phyloP scores from a whole-genome alignment of 208 protist species.

The Angomonas desouzai region DNA sequence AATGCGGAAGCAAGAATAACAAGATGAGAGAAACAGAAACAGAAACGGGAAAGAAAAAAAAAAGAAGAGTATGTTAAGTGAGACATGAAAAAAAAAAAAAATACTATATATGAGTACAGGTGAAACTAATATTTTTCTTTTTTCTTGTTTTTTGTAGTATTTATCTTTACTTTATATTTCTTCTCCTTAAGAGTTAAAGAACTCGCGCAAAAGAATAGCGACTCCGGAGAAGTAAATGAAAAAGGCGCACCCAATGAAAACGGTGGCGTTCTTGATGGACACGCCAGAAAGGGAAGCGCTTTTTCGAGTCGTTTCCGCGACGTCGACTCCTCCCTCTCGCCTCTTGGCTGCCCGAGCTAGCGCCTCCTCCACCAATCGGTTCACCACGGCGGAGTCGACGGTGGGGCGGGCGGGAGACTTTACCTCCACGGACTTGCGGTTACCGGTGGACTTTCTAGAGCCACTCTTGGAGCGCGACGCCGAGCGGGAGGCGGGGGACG shows the following conservation, averaged over 20 bases:
- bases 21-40: conserved; percentile 9
- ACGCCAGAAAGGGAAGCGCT: background rate
- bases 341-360: conserved; percentile 38
- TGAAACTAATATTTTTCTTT: too few relatives aligned
- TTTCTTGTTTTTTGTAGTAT: too few relatives aligned
- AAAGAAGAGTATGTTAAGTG: conserved; percentile 4
- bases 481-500: conserved; percentile 8
- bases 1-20: conserved; percentile 12
- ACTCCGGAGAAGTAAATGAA: background rate
- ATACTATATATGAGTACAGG: background rate
- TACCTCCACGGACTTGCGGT: background rate
- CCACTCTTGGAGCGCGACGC: conserved; percentile 21
- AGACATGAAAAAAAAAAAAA: conserved; percentile 7
- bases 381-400: conserved; percentile 54
- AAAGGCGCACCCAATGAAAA: conserved; percentile 1
- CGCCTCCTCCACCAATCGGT: conserved; percentile 72
- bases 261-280: background rate
- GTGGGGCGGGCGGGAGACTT: conserved; percentile 16
- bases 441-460: background rate
- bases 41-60: conserved; percentile 11
- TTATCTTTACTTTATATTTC: conserved; percentile 8
- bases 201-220: background rate
- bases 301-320: background rate
- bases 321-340: conserved; percentile 9
- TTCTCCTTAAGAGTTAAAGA: conserved; percentile 5